A percentile compares a stretch with the other conserved stretches of the same genome.
Conservation (phyloP, 208 protist genomes). For the Crithidia fasciculata region DNA sequence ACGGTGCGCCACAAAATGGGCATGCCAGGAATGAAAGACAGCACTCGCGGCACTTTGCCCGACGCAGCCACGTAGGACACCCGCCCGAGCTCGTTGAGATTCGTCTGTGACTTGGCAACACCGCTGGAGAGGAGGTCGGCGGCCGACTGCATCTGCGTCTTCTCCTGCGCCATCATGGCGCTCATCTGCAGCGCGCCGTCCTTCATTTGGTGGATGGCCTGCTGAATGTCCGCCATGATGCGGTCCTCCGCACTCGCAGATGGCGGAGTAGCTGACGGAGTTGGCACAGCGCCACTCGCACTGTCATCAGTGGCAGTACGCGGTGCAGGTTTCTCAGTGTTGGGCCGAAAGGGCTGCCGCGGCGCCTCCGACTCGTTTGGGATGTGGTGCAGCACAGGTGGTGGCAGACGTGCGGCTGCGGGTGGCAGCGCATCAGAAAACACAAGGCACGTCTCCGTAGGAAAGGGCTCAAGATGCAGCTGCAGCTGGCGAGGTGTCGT, state of each 20-base stretch:
- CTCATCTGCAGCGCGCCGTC: slow-evolving; percentile 60
- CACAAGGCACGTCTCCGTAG: neutral
- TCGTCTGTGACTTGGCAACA: slow-evolving; percentile 39
- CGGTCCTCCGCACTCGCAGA: slow-evolving; percentile 35
- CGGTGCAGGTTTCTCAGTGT: too few species aligned
- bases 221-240: slow-evolving; percentile 59
- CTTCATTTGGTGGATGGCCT: slow-evolving; percentile 62
- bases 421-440: slow-evolving; percentile 15
- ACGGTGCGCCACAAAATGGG: slow-evolving; percentile 56
- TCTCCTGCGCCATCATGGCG: slow-evolving; percentile 62
- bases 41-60: slow-evolving; percentile 21
- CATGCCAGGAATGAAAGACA: slow-evolving; percentile 50
- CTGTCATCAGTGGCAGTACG: neutral
- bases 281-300: neutral
- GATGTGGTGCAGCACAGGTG: neutral
- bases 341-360: too few species aligned
- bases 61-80: slow-evolving; percentile 24
- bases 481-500: slow-evolving; percentile 10
- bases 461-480: neutral
- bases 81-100: slow-evolving; percentile 37
- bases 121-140: slow-evolving; percentile 53
- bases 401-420: slow-evolving; percentile 4
- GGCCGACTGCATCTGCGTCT: slow-evolving; percentile 39
- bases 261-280: neutral
- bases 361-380: neutral